Evolutionary conservation across 1,284 basidiomycete species (phyloP).

Genomic region (Heterobasidion parviporum): DNA sequence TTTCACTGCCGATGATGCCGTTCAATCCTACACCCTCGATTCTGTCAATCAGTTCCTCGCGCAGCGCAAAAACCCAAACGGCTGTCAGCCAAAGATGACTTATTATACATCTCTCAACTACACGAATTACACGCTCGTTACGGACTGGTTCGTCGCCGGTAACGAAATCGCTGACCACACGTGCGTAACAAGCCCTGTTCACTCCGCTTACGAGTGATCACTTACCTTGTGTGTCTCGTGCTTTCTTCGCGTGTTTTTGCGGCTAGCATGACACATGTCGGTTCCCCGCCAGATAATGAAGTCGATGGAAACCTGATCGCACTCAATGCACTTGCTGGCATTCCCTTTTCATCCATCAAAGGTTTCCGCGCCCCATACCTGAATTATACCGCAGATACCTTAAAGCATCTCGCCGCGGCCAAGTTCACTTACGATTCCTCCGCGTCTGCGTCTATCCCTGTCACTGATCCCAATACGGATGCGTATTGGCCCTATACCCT

Average conservation of each 20-base stretch:
- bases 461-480: constrained; percentile 61
- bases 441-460: constrained; percentile 57
- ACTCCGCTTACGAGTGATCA: not conserved
- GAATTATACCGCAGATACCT: constrained; percentile 57
- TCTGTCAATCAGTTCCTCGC: constrained; percentile 70
- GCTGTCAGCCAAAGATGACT: constrained; percentile 70
- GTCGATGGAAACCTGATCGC: constrained; percentile 77
- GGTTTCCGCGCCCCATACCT: constrained; percentile 81
- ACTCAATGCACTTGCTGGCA: constrained; percentile 73
- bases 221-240: not conserved
- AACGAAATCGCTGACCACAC: constrained; percentile 88
- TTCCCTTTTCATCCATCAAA: constrained; percentile 58
- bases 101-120: constrained; percentile 69
- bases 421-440: constrained; percentile 73
- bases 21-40: constrained; percentile 69
- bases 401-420: constrained; percentile 46
- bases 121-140: constrained; percentile 76
- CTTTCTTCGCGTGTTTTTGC: constrained; percentile 3
- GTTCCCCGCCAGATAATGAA: constrained; percentile 51
- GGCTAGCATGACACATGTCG: constrained; percentile 85
- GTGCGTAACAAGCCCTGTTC: constrained; percentile 22
- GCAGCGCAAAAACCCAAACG: constrained; percentile 76
- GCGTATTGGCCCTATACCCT: constrained; percentile 74
- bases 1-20: constrained; percentile 65
- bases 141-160: constrained; percentile 79